phyloP scores from a whole-genome alignment of 192 early-diverging fungal genomes.

The Coemansia sp. region DNA sequence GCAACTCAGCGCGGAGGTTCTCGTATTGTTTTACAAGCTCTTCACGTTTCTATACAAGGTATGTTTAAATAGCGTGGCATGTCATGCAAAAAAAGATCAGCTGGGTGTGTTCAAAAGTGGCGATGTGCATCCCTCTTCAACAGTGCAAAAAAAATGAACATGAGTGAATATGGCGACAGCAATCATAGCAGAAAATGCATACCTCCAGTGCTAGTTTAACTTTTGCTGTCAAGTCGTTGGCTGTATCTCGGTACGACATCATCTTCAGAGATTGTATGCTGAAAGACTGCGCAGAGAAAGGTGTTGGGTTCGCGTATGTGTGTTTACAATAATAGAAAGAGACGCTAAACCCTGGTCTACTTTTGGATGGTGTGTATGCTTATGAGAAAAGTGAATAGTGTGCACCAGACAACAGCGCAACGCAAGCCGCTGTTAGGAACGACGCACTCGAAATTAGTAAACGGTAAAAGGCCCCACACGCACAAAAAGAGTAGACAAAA shows the following conservation, averaged over 20 bases:
- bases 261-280: conserved; percentile 7
- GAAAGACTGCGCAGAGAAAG: background rate
- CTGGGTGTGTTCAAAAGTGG: background rate
- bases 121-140: background rate
- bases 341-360: background rate
- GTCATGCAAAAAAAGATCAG: background rate
- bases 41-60: conserved; percentile 34
- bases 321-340: background rate
- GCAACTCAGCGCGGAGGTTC: conserved; percentile 22
- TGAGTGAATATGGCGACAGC: background rate
- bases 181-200: background rate
- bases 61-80: background rate
- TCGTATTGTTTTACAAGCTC: conserved; percentile 41
- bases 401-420: background rate
- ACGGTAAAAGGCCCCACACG: conserved; percentile 7
- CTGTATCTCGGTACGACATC: conserved; percentile 45
- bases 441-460: conserved; percentile 3
- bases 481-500: conserved; percentile 1
- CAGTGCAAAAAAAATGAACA: background rate
- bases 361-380: background rate
- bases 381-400: background rate
- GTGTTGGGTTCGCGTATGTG: background rate
- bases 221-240: conserved; percentile 40
- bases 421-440: background rate
- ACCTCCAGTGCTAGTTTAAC: conserved; percentile 52